Evolutionary conservation across 306 rosid species (phyloP).

Genomic region (Trichosanthes cucumerina): DNA sequence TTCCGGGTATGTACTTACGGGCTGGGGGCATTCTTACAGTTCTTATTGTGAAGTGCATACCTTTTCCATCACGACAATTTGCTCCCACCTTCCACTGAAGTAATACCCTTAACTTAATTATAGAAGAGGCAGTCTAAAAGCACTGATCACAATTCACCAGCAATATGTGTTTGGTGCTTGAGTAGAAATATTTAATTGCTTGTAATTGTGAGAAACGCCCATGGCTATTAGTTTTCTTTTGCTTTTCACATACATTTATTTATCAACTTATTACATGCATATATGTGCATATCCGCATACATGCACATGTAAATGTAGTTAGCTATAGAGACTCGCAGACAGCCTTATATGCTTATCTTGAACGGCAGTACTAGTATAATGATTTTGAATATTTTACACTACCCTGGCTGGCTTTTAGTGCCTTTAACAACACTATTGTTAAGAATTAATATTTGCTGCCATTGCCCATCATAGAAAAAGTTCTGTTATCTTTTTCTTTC

Average conservation of each 20-base stretch:
- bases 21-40: background rate
- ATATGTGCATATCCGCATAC: background rate
- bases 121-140: background rate
- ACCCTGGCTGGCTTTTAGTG: background rate
- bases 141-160: background rate
- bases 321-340: constrained; percentile 2
- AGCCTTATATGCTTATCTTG: background rate
- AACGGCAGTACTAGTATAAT: background rate
- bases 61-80: background rate
- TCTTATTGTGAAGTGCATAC: background rate
- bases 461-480: background rate
- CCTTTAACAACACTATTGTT: background rate
- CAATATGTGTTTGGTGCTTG: background rate
- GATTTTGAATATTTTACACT: background rate
- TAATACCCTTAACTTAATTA: background rate
- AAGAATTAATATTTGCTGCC: background rate
- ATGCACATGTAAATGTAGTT: background rate
- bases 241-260: background rate
- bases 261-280: background rate
- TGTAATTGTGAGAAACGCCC: background rate
- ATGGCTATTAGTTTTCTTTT: background rate
- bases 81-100: background rate
- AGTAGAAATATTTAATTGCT: background rate
- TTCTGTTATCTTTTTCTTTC: background rate
- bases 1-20: constrained; percentile 30